phyloP scores from a whole-genome alignment of 2,329 filamentous ascomycete species.

The Fusarium domesticum region DNA sequence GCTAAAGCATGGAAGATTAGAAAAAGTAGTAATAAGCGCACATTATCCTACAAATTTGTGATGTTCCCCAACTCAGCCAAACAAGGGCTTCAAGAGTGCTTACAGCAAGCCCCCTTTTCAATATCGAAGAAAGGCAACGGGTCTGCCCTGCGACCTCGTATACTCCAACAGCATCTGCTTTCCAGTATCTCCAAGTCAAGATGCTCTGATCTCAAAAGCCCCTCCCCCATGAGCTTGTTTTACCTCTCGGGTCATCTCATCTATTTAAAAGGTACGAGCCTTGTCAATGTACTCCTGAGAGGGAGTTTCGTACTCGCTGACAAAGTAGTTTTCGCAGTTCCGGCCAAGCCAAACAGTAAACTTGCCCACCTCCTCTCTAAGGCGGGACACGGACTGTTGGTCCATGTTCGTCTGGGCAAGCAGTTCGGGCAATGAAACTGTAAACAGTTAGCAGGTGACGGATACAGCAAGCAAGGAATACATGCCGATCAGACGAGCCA shows the following conservation, averaged over 20 bases:
- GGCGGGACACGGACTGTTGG: slow-evolving; percentile 78
- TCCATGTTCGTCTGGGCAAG: slow-evolving; percentile 99
- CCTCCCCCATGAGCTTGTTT: no score
- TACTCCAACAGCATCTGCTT: background rate
- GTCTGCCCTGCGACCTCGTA: background rate
- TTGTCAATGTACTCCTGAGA: slow-evolving; percentile 69
- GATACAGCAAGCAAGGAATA: slow-evolving; percentile 5
- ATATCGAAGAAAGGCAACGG: background rate
- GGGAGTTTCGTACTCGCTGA: slow-evolving; percentile 70
- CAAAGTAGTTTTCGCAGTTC: slow-evolving; percentile 74
- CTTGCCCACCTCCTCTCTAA: slow-evolving; percentile 84
- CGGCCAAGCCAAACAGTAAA: slow-evolving; percentile 82
- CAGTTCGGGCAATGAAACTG: slow-evolving; percentile 87
- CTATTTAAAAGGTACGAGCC: slow-evolving; percentile 48
- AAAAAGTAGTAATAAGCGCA: slow-evolving; percentile 11
- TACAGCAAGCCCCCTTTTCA: background rate
- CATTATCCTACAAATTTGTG: slow-evolving; percentile 24
- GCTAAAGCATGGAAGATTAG: slow-evolving; percentile 3
- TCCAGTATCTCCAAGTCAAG: background rate
- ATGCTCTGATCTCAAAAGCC: no score
- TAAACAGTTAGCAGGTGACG: slow-evolving; percentile 5
- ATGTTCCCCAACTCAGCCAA: background rate
- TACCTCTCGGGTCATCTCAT: no score
- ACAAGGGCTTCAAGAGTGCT: background rate
- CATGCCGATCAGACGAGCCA: slow-evolving; percentile 84